These are phyloP conservation scores for Globisporangium barbulae DNA, from an alignment of 352 stramenopile species.

Conservation along the genomic window DNA sequence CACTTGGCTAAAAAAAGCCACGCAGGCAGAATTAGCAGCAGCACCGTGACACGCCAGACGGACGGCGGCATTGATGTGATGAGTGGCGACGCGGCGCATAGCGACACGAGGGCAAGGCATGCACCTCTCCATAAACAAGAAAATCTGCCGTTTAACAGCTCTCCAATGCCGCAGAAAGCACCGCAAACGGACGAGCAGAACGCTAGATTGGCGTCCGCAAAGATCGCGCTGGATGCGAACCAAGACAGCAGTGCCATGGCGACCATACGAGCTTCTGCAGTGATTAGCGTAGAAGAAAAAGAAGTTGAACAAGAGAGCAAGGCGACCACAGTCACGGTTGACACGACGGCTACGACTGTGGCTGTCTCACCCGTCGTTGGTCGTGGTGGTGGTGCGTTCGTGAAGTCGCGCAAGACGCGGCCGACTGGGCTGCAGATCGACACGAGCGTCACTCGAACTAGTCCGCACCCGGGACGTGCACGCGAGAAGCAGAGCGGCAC, in stretches of 20 bases:
- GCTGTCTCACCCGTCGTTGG: not conserved
- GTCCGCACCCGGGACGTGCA: not conserved
- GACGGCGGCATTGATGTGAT: not conserved
- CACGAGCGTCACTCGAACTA: slow-evolving; percentile 5
- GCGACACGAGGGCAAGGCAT: not conserved
- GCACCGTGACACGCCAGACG: not conserved
- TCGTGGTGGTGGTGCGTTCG: not conserved
- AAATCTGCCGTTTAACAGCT: not conserved
- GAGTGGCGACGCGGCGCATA: slow-evolving; percentile 3
- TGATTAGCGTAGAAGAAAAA: not conserved
- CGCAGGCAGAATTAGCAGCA: not conserved
- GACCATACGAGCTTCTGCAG: not conserved
- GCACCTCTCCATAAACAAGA: not conserved
- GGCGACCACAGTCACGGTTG: not conserved
- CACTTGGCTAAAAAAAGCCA: slow-evolving; percentile 10
- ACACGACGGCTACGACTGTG: not conserved
- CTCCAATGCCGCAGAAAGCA: not conserved
- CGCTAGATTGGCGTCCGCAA: not conserved
- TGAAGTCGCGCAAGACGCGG: not conserved
- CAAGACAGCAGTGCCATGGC: not conserved
- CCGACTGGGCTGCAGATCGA: slow-evolving; percentile 9
- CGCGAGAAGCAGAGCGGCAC: slow-evolving; percentile 7
- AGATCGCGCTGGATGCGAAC: slow-evolving; percentile 1
- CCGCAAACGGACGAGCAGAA: slow-evolving; percentile 5
- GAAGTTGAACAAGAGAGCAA: not conserved